phyloP scores from a whole-genome alignment of 2,329 filamentous ascomycete species.

The Pseudohalonectria lignicola region DNA sequence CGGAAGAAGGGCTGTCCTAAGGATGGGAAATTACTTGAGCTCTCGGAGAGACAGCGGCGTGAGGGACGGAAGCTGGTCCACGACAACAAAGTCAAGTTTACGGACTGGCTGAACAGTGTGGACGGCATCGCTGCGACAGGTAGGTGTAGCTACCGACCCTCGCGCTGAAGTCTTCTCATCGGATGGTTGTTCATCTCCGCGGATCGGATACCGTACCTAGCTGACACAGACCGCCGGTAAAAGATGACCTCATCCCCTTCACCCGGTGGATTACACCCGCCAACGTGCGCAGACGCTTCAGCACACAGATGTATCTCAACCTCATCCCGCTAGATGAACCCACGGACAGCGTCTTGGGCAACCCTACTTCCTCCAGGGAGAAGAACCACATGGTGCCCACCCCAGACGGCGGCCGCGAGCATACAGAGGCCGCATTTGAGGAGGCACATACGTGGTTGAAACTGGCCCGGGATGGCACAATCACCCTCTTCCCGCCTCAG shows the following conservation, averaged over 20 bases:
- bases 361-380: too few species aligned
- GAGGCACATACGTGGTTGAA: conserved; percentile 57
- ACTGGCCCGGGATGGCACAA: conserved; percentile 49
- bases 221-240: too few species aligned
- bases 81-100: conserved; percentile 51
- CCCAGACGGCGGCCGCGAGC: conserved; percentile 47
- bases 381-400: conserved; percentile 51
- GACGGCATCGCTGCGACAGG: conserved; percentile 56
- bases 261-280: conserved; percentile 85
- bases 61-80: conserved; percentile 60
- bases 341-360: neutral
- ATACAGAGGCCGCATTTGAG: conserved; percentile 70
- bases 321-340: conserved; percentile 51
- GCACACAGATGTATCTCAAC: conserved; percentile 95
- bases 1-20: conserved; percentile 23
- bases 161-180: too few species aligned
- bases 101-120: conserved; percentile 46
- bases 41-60: conserved; percentile 50
- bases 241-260: too few species aligned
- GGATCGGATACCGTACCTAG: too few species aligned
- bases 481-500: conserved; percentile 87
- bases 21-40: conserved; percentile 28
- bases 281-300: conserved; percentile 65
- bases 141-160: too few species aligned
- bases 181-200: too few species aligned